Base-by-base conservation (phyloP, 495 filamentous ascomycete species). In the Entonaema liquescens region DNA sequence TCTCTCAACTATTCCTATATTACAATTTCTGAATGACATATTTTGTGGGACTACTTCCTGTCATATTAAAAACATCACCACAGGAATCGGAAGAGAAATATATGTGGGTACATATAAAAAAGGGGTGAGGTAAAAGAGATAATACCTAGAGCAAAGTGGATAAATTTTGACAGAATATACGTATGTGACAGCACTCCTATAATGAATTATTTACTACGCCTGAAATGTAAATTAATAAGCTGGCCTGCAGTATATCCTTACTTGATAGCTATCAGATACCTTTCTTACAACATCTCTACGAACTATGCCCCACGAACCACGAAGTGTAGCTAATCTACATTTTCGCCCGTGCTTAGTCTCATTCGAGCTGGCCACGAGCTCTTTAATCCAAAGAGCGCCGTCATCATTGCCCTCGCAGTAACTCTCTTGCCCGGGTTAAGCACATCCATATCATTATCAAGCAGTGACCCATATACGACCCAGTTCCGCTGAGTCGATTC, bases 301-400 rank as follows among this genome's bases (percentile, higher is more conserved):
- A 19, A 23, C 6, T 17, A 21, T 21, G 3, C 7, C 9, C 9
- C 17, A 11, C 42, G 0, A 13, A 8, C 17, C 8, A 3, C 21
- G 29, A 17, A 53, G 29, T 53, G 13, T 1, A 5, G 6, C 29
- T 64, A 65, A 19, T 66, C 53, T 29, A 71, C 33, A 0, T 42
- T 31, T 3, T 59, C 31, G 2, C 29, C 12, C 11, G 23, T 25
- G n/a, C 60, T 66, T 11, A 76, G 21, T 5, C 59, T 67, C 55
- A 74, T 65, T 62, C 70, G 69, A 54, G 61, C 56, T 13, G 74
- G 74, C 74, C 74, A 76, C 5, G 74, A 74, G n/a, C 65, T 74
- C 49, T 54, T 49, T 2, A 76, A 38, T 0, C 74, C 74, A 31
- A 66, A 74, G 2, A 71, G 12, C 0, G 35, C 33, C 5, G 74